Percentiles rank a stretch among this genome's conserved stretches.
Evolutionary conservation across 306 rosid species (phyloP).

Genomic region (Adenanthera pavonina): DNA sequence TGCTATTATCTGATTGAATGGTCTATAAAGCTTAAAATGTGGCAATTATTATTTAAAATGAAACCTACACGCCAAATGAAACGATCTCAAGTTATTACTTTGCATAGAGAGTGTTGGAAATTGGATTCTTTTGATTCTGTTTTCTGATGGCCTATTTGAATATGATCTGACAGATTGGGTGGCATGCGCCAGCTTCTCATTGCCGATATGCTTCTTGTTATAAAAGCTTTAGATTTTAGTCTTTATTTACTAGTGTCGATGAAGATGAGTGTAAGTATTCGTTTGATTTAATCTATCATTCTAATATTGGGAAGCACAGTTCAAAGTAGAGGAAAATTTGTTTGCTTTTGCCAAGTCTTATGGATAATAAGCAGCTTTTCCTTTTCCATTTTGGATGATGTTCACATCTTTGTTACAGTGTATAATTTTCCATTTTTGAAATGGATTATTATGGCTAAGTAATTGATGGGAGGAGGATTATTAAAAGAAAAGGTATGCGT

Average conservation of each 20-base stretch:
- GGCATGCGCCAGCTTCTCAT: neutral
- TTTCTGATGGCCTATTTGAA: neutral
- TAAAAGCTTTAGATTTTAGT: neutral
- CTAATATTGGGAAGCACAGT: too few relatives aligned
- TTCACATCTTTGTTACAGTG: neutral
- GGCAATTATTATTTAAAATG: too few relatives aligned
- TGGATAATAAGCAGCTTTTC: neutral
- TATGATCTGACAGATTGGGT: neutral
- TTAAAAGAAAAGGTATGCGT: too few relatives aligned
- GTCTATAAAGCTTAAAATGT: too few relatives aligned
- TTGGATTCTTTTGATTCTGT: slow-evolving; percentile 13
- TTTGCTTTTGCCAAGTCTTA: neutral
- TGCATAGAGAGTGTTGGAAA: neutral
- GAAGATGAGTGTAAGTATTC: neutral
- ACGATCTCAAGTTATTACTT: neutral
- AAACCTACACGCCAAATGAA: neutral
- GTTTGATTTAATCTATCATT: neutral
- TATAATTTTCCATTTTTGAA: neutral
- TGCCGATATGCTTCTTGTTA: neutral
- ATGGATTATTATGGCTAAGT: neutral
- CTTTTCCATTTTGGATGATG: neutral
- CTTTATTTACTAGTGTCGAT: neutral
- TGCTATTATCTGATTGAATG: too few relatives aligned
- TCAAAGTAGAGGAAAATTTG: neutral
- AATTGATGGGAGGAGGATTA: too few relatives aligned